Base-by-base conservation (phyloP, 208 protist species). In the Tetramitus jugosus region DNA sequence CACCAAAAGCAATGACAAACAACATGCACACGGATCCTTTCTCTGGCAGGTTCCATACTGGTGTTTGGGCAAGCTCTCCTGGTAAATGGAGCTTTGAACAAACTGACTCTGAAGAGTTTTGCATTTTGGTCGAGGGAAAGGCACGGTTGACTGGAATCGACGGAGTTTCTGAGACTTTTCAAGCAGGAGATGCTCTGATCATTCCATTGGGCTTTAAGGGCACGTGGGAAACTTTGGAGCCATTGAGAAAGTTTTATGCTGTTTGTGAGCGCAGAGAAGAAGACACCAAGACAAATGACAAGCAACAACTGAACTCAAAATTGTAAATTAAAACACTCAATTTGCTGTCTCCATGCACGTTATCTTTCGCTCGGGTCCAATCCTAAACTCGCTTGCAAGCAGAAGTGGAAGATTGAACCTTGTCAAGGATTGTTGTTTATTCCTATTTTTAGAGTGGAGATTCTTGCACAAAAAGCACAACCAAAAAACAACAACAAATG, bases 41-140 rank as follows among this genome's bases (percentile, higher is more conserved):
- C n/a, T 31, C 33, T 17, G 62, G 39, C 7, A 13, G 43, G 13
- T 37, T 69, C 14, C 60, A 56, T 56, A 20, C n/a, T 35, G 65
- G 65, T 20, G 10, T 33, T 46, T 71, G 65, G 65, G 6, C 4
- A 4, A 29, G 17, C n/a, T 49, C 65, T 17, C 0, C 1, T 4
- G 65, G 65, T 31, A 71, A 49, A 4, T 71, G 65, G 65, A 37
- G 39, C n/a, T 71, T 71, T 71, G 65, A 71, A 0, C 65, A 71
- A 71, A 37, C 43, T n/a, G n/a, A n/a, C n/a, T 17, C 62, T 26
- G 65, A 71, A 33, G 65, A 71, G 17, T 71, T 71, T 49, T 71
- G 65, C 17, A n/a, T 17, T 33, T 33, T 71, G 23, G 33, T 71
- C 14, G 17, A 26, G 3, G 65, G 65, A 33, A 49, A 71, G 49